Evolutionary conservation across 1,139 yeast species (phyloP).

Genomic region (Yamadazyma dushanensis): DNA sequence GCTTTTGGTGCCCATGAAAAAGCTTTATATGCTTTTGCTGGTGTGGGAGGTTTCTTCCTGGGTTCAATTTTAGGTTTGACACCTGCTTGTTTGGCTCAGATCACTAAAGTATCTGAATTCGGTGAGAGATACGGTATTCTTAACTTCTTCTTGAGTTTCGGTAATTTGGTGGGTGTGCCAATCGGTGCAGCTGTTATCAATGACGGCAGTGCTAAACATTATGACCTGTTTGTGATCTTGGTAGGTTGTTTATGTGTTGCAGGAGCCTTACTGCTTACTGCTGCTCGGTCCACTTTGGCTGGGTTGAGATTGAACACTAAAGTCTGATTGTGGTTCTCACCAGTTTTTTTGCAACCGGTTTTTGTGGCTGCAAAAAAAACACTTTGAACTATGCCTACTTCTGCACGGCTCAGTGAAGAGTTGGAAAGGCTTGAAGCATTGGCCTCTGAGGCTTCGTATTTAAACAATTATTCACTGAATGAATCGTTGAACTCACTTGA

Average conservation of each 20-base stretch:
- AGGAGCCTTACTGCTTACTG: slow-evolving; percentile 22
- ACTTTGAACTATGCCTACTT: slow-evolving; percentile 5
- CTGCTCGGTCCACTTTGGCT: slow-evolving; percentile 23
- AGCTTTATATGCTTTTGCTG: slow-evolving; percentile 47
- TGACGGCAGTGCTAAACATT: slow-evolving; percentile 23
- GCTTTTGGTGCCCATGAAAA: slow-evolving; percentile 50
- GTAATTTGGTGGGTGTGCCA: slow-evolving; percentile 47
- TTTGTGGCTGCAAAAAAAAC: slow-evolving; percentile 6
- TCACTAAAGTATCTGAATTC: slow-evolving; percentile 26
- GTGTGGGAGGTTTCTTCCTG: slow-evolving; percentile 50
- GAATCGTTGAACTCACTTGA: slow-evolving; percentile 6
- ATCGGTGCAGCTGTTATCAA: slow-evolving; percentile 52
- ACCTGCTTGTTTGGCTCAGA: slow-evolving; percentile 42
- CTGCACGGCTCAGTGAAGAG: slow-evolving; percentile 6
- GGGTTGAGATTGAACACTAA: slow-evolving; percentile 23
- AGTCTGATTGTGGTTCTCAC: slow-evolving; percentile 9
- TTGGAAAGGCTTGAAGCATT: slow-evolving; percentile 13
- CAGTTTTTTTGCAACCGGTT: not conserved
- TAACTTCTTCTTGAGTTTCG: slow-evolving; percentile 35
- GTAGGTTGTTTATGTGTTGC: slow-evolving; percentile 22
- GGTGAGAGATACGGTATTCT: slow-evolving; percentile 41
- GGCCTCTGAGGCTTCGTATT: slow-evolving; percentile 16
- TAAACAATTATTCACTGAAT: slow-evolving; percentile 14
- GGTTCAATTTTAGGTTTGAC: slow-evolving; percentile 31
- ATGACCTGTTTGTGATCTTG: slow-evolving; percentile 26